Evolutionary conservation across 495 filamentous ascomycete species (phyloP), one percentile per base, ranked within the genome.

Genomic region (Penicillium antarcticum): DNA sequence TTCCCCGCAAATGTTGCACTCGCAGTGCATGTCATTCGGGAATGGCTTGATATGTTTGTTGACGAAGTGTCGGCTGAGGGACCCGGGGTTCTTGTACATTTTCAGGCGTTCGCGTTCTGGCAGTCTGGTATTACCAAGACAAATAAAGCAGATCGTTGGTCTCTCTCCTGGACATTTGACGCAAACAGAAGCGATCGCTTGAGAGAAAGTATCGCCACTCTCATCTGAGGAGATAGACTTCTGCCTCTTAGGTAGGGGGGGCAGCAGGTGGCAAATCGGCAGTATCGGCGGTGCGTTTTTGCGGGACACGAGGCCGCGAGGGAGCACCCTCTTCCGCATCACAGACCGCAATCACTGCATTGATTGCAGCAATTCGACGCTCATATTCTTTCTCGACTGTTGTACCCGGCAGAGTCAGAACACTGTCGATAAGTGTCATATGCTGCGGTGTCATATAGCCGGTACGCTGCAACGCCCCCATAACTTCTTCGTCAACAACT

Each of bases 331-430:
- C 57, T 62, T 59, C 55, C 51, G 49, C 52, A 63, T 60, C 64
- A 61, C 50, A 70, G 33, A 64, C 60, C 24, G 51, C 51, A 51
- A 54, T 65, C 32, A 66, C 61, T 38, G 53, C 51, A 57, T 70
- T 57, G 31, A 68, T 65, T 17, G 51, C 56, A 33, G 26, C 21
- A 48, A 66, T 68, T 35, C 55, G 39, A 21, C 57, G 50, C 54
- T 60, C 39, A 41, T 57, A 56, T 43, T 69, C 64, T 49, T 43
- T 41, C 42, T 61, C 41, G 16, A 62, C 7, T 4, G 56, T 60
- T 3, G 50, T 45, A 44, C 53, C 60, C 2, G 55, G 60, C 39
- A 62, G 48, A 10, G 52, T 67, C 5, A 67, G 42, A 3, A 69
- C 45, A 32, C 29, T 59, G 31, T 67, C 47, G 24, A 69, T 63